Percentiles rank a stretch among this genome's conserved stretches.
Conservation (phyloP, 1,139 yeast species). For the Saccharomycopsis crataegensis region DNA sequence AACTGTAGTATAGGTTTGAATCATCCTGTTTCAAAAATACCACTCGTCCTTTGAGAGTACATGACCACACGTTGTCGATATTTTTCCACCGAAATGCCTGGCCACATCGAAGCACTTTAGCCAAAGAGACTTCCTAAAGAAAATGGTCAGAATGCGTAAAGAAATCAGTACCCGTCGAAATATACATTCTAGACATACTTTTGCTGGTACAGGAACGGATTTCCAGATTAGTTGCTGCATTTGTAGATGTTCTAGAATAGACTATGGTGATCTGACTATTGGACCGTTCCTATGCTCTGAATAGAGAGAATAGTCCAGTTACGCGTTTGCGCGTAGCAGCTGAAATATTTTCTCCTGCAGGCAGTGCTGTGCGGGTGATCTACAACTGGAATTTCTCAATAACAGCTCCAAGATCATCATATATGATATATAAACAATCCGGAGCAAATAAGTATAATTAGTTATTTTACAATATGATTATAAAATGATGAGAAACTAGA, state of each 20-base stretch:
- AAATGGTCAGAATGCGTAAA: not conserved
- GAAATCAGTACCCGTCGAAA: not conserved
- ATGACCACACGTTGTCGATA: conserved; percentile 53
- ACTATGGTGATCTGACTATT: not conserved
- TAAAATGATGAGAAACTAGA: not conserved
- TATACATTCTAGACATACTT: not conserved
- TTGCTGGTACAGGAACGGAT: conserved; percentile 21
- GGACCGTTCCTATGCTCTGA: not conserved
- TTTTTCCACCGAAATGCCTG: conserved; percentile 76
- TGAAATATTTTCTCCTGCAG: too few relatives aligned
- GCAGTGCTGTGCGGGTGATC: too few relatives aligned
- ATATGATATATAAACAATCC: too few relatives aligned
- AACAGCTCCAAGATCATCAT: too few relatives aligned
- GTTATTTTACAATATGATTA: too few relatives aligned
- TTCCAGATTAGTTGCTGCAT: conserved; percentile 23
- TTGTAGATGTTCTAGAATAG: not conserved
- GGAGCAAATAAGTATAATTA: too few relatives aligned
- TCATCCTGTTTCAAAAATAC: conserved; percentile 46
- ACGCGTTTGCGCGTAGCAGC: too few relatives aligned
- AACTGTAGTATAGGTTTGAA: conserved; percentile 28
- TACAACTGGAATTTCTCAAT: too few relatives aligned
- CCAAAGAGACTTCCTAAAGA: conserved; percentile 46
- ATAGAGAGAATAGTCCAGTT: not conserved
- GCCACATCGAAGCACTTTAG: conserved; percentile 77
- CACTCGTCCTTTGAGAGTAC: conserved; percentile 42